Base-by-base conservation (phyloP, 2,329 filamentous ascomycete species). In the Aspergillus udagawae region DNA sequence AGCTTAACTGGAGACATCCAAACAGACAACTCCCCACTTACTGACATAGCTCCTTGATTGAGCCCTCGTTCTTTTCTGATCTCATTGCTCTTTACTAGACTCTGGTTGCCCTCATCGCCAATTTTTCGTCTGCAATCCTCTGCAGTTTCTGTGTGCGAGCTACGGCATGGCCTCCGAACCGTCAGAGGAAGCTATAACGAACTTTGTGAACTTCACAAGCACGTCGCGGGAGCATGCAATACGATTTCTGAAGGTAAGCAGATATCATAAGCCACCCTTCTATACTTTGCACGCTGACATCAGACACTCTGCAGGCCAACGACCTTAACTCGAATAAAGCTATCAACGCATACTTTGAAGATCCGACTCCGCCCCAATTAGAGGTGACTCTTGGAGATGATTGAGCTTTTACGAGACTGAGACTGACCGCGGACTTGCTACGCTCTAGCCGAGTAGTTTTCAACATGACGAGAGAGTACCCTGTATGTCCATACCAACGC, bases 341-440 rank as follows among this genome's bases (percentile, higher is more conserved):
- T 32, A 73, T 79, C 59, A 79, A 80, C 65, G 77, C 77, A 21
- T 80, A 75, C 61, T 78, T 77, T 35, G 77, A 80, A 66, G 75
- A 78, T 61, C 75, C 76, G 17, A 70, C 68, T 17, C 68, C 70
- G 27, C 63, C 70, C 21, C 66, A 69, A 47, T 59, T 63, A 52
- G 60, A 75, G 68, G 74, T 75, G 61, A 60, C 54, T 28, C 42
- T 50, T 25, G 29, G 28, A 49, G 35, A 53, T 41, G 23, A 44
- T 56, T 17, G 10, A 25, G 23, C 47, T 20, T 53, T 9, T 32
- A 49, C 27, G 32, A 28, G 45, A 25, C 25, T 47, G 4, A 32
- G 50, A 59, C 58, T 61, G 45, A 60, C 53, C 20, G 41, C 55
- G 64, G 52, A 64, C 56, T 35, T 57, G 21, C 21, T 45, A 29